Base-by-base conservation (phyloP, 306 rosid species). In the Boehmeria nivea region DNA sequence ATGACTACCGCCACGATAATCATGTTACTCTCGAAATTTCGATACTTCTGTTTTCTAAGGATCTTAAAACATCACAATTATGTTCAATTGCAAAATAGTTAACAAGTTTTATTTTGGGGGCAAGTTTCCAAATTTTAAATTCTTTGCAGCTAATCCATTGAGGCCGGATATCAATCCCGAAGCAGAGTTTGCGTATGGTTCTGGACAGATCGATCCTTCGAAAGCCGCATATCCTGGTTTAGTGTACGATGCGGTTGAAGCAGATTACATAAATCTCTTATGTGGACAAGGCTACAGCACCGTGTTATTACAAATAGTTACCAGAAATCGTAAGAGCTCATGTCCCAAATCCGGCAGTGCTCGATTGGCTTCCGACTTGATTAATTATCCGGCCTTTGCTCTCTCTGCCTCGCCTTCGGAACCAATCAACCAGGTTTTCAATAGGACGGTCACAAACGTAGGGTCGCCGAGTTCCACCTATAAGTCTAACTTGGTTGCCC, bases 351-450 rank as follows among this genome's bases (percentile, higher is more conserved):
- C 1, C 15, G 21, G 6, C 50, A 8, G 21, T 16, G 2, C 50
- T 8, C 43, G 4, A 46, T 37, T 65, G 4, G 60, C 37, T 2
- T 15, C 22, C 15, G 63, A 50, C 12, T 79, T 78, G 18, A 47
- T 84, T 1, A 84, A 84, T 46, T 84, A 81, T 27, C 80, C 88
- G 3, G 77, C 83, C 0, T 71, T 81, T 18, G 55, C 76, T 44
- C 70, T 76, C 19, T 24, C 69, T 11, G 40, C 17, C 2, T 1
- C 38, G 2, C 25, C 31, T 33, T 42, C 66, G 2, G 36, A 57
- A 25, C 14, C 39, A 0, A 59, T 81, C 3, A 62, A 33, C 27
- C 69, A 66, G 0, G 48, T 45, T 22, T 80, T 72, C 19, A 17
- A 6, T 2, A 57, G 85, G 57, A 68, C 55, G 0, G 75, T 67